phyloP scores from a whole-genome alignment of 1,139 yeast genomes.

The Debaryomyces subglobosus region DNA sequence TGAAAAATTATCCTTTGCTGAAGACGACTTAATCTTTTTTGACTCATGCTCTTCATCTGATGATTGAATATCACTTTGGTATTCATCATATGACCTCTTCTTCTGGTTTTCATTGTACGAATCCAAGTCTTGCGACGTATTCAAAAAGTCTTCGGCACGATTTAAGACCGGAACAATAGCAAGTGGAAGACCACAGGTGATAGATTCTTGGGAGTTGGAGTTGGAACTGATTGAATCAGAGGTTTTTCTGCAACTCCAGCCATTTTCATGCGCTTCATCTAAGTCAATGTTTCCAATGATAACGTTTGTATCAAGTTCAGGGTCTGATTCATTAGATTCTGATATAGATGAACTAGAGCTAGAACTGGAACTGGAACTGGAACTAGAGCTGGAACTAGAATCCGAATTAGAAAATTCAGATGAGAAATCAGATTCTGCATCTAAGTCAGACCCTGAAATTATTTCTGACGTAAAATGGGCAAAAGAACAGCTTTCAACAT shows the following conservation, averaged over 20 bases:
- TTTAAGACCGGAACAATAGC: not conserved
- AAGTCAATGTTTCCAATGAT: not conserved
- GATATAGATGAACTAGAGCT: not conserved
- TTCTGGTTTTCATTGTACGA: not conserved
- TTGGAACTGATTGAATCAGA: constrained; percentile 8
- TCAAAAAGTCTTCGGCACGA: not conserved
- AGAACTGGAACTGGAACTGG: not conserved
- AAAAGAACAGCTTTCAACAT: not conserved
- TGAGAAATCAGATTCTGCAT: not conserved
- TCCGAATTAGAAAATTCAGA: not conserved
- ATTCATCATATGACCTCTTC: constrained; percentile 7
- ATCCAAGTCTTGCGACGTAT: not conserved
- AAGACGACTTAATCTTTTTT: not conserved
- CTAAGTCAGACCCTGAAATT: not conserved
- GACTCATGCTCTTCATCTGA: constrained; percentile 6
- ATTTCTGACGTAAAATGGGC: not conserved
- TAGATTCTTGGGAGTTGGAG: not conserved
- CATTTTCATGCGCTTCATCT: constrained; percentile 8
- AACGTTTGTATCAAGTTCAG: not conserved
- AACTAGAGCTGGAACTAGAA: not conserved
- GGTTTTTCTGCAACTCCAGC: constrained; percentile 4
- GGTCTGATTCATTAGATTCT: not conserved
- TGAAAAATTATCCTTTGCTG: constrained; percentile 2
- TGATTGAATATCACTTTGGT: constrained; percentile 8
- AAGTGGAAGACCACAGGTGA: not conserved